A percentile compares a stretch with the other conserved stretches of the same genome.
Conservation (phyloP, 2,329 filamentous ascomycete genomes). For the Ophiostoma tasmaniense region DNA sequence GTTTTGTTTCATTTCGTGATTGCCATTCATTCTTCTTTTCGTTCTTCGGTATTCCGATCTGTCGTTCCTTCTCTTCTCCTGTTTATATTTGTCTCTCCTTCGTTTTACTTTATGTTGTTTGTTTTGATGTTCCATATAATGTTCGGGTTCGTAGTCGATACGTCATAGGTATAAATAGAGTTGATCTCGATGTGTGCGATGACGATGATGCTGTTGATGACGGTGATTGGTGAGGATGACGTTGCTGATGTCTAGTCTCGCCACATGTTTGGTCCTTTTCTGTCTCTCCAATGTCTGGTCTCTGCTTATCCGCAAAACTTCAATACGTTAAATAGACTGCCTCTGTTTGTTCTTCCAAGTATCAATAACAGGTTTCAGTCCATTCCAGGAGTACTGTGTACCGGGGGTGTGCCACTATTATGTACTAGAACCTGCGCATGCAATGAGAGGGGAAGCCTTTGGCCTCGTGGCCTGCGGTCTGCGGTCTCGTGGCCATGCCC, state of each 20-base stretch:
- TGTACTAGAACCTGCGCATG: neutral
- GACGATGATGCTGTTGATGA: neutral
- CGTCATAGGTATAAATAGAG: neutral
- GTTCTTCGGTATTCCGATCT: neutral
- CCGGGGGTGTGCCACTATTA: neutral
- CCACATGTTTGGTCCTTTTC: neutral
- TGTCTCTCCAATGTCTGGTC: neutral
- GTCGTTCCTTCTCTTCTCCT: neutral
- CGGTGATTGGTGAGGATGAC: neutral
- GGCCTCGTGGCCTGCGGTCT: neutral
- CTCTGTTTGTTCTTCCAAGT: neutral
- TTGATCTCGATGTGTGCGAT: neutral
- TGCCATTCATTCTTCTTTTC: neutral
- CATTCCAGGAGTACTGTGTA: neutral
- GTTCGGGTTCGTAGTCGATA: neutral
- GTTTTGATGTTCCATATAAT: neutral
- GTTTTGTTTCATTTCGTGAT: neutral
- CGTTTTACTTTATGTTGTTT: neutral
- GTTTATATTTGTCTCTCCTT: neutral
- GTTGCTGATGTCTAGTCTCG: neutral
- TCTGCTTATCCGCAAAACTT: neutral
- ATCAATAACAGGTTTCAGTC: neutral
- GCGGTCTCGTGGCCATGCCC: neutral
- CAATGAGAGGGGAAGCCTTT: neutral
- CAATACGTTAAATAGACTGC: neutral